Evolutionary conservation across 805 yeast species (phyloP), one percentile per base, ranked within the genome.

Genomic region (Saturnispora mendoncae): DNA sequence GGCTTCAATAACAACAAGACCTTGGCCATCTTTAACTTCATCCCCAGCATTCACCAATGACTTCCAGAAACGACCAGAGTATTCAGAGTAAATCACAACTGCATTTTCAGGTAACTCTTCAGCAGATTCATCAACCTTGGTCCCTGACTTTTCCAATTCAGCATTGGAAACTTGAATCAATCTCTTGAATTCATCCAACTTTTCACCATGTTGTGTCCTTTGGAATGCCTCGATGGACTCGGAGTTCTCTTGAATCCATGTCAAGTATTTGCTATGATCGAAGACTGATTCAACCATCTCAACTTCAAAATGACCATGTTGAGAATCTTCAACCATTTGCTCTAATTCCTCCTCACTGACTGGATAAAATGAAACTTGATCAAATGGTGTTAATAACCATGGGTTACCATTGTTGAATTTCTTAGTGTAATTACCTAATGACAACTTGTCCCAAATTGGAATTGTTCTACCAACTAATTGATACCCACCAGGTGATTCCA

Each of bases 401-500:
- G 97, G 97, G 45, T 78, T 65, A 21, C 61, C 63, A 26, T 58
- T 50, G 31, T 62, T 67, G 48, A 50, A 60, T 6, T 69, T 69
- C 21, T 68, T 60, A 19, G 73, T 62, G 51, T 80, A 87, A 19
- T 67, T 62, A 32, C 87, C 92, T 48, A 92, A 68, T 25, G 84
- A 72, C 53, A 90, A 72, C 66, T 86, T 88, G 61, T 90, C 98
- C 98, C 98, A 90, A 53, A 90, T 88, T 41, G 97, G 97, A 50
- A 92, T 79, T 9, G 98, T 90, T 58, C 97, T 77, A 43, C 97
- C 98, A 47, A 87, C 90, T 52, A 90, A 72, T 66, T 90, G 97
- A 65, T 90, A 90, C 25, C 98, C 98, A 65, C 98, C 98, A 36
- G 98, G 98, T 20, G 96, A 86, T 51, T 86, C 94, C 90, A 90